Base-by-base conservation (phyloP, 2,329 filamentous ascomycete genomes). In the Sclerotinia nivalis region DNA sequence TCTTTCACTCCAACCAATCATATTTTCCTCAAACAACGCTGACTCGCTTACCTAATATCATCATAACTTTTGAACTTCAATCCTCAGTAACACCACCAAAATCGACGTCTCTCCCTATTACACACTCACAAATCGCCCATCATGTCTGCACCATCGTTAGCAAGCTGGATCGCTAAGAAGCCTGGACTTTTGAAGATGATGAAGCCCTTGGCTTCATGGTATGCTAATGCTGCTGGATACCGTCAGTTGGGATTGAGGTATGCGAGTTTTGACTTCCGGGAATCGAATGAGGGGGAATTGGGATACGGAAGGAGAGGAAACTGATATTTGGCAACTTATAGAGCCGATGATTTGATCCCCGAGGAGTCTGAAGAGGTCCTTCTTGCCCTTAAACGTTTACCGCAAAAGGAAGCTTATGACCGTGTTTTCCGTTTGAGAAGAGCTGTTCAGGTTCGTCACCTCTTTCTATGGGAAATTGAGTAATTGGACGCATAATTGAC, bases 351-450 rank as follows among this genome's bases (percentile, higher is more conserved):
- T 81, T 84, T 99, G 81, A 92, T 97, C 81, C 89, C 92, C 80
- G 96, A 99, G 84, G 96, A 99, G 85, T 91, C 87, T 85, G 92
- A 96, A 78, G 84, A 86, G 70, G 93, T 97, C 78, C 91, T 96
- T 82, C 87, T 90, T 77, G 96, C 96, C 73, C 88, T 99, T 79
- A 92, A 92, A 87, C 93, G 96, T 81, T 91, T 99, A 73, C 88
- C 92, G 70, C 87, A 93, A 78, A 93, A 96, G 86, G 93, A 96
- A 81, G 87, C 90, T 78, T 98, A 98, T 85, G 96, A 99, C 85
- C 95, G 96, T 81, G 89, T 98, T 81, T 99, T 93, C 90, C 94
- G 96, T 80, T 89, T 99, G 83, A 93, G 96, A 84, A 90, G 96
- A 83, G 95, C 96, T 78, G 90, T 96, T 84, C 96, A 99, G 87